Evolutionary conservation across 495 filamentous ascomycete genomes (phyloP), one percentile per base, ranked within the genome.

Genomic region (Copromyces sp.): DNA sequence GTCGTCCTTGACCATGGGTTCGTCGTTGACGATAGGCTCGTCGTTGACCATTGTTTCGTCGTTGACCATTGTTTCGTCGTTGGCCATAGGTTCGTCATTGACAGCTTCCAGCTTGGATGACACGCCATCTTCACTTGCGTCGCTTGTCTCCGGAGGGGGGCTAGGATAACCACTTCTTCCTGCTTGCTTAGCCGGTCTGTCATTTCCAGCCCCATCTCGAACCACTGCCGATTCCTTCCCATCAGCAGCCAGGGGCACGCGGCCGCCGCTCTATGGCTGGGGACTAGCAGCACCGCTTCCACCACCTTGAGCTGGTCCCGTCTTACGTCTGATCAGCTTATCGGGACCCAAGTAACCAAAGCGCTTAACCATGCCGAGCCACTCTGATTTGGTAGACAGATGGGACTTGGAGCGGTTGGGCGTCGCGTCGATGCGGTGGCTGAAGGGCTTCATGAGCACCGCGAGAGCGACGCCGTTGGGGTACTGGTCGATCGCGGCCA

Each of bases 391-490:
- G 71, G 82, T 83, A 24, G 79, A 77, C 40, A 80, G 79, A 17
- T 81, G 78, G 9, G 81, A 76, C 32, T 82, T 83, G 53, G 53
- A 35, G 53, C 53, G 53, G 29, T 65, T 65, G 53, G 53, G 53
- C 29, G 53, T 65, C 29, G 53, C 53, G 4, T 87, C 87, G 53
- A 92, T 82, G 14, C 90, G 86, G 45, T 82, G 80, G 14, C 86
- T 84, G 81, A 95, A 95, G 16, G 83, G 81, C 20, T 82, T 86
- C 35, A 93, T 80, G 17, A 95, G 80, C 3, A 86, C 84, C 37
- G 81, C 83, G 69, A 94, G 89, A 17, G 53, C 53, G 53, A 65
- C 53, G 14, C 53, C 53, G 53, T 65, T 35, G 42, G 42, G 44
- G 32, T 32, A 32, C 53, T 59, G 29, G 29, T 68, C 32, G 39